Evolutionary conservation across 2,329 filamentous ascomycete species (phyloP), one percentile per base, ranked within the genome.

Genomic region (Daldinia sp.): DNA sequence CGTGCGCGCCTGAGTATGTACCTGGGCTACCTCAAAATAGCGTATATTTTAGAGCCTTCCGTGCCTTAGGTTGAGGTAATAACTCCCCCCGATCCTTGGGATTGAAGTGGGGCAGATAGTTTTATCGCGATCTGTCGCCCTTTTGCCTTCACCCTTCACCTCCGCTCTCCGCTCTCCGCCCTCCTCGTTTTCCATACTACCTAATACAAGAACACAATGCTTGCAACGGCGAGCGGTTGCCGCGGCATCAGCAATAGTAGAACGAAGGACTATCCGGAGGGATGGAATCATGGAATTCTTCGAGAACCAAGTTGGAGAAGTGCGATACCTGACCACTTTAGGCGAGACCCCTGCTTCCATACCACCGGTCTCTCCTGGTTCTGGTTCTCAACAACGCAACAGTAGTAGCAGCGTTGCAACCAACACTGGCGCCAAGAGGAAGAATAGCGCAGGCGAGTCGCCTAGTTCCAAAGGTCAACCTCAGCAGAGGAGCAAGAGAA

Each of bases 401-500:
- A 64, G 58, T 39, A 55, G 39, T 37, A 66, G 27, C 53, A 43
- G 47, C 64, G 19, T 61, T 59, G 23, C 43, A 41, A 29, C 52
- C 1, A 25, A 54, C 4, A 45, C 69, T 25, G 66, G 68, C 41
- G 54, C 65, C 19, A 74, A 75, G 56, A 67, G 73, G 51, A 75
- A 74, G 58, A 67, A 55, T 19, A 69, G 65, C 21, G 54, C 45
- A 30, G 73, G 72, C 4, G 73, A 70, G 13, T 70, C 70, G 8
- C 68, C 67, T 2, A 63, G 57, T 34, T 63, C 65, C 5, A 70
- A 66, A 34, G 66, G 60, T 8, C 52, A 57, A 6, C 60, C 69
- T 13, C 73, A 74, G 58, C 85, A 85, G 74, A 77, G 85, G 68
- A 87, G 83, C 74, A 88, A 87, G 73, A 81, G 85, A 61, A 88